These are phyloP conservation scores for Plasmodium gaboni DNA, from an alignment of 169 alveolate genomes.

Conservation along the genomic window DNA sequence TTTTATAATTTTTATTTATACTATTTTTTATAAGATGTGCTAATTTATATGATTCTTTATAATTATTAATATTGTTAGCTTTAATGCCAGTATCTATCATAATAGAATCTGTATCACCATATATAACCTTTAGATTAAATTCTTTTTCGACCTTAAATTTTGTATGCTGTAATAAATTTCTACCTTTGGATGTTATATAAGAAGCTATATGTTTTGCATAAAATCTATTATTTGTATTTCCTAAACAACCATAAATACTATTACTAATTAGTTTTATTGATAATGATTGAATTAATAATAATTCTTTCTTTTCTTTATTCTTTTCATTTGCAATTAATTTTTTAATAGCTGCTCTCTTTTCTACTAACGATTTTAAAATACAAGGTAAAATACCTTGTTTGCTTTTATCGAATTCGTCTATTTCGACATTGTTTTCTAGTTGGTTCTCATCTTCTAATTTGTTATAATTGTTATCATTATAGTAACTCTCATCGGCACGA, in stretches of 20 bases:
- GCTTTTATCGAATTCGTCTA: conserved; percentile 67
- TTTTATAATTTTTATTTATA: conserved; percentile 94
- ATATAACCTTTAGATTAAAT: conserved; percentile 94
- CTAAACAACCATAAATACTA: conserved; percentile 99
- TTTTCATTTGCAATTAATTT: conserved; percentile 82
- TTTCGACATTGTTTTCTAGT: conserved; percentile 64
- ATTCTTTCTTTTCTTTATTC: conserved; percentile 87
- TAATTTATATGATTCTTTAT: conserved; percentile 90
- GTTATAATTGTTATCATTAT: conserved; percentile 34
- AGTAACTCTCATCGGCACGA: conserved; percentile 62
- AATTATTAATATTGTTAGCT: conserved; percentile 82
- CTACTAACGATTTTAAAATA: conserved; percentile 91
- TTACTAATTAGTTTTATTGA: conserved; percentile 99
- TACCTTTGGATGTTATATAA: conserved; percentile 94
- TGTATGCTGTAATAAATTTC: conserved; percentile 89
- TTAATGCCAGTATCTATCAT: conserved; percentile 96
- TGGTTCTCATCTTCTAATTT: conserved; percentile 75
- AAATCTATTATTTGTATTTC: conserved; percentile 97
- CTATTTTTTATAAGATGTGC: conserved; percentile 91
- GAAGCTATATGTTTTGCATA: conserved; percentile 98
- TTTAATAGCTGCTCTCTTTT: conserved; percentile 80
- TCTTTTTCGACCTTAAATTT: conserved; percentile 93
- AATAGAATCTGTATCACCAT: conserved; percentile 99
- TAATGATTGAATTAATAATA: conserved; percentile 94
- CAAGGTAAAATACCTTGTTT: conserved; percentile 91